Evolutionary conservation across 345 rosid genomes (phyloP).

Genomic region (Triadica sebifera): DNA sequence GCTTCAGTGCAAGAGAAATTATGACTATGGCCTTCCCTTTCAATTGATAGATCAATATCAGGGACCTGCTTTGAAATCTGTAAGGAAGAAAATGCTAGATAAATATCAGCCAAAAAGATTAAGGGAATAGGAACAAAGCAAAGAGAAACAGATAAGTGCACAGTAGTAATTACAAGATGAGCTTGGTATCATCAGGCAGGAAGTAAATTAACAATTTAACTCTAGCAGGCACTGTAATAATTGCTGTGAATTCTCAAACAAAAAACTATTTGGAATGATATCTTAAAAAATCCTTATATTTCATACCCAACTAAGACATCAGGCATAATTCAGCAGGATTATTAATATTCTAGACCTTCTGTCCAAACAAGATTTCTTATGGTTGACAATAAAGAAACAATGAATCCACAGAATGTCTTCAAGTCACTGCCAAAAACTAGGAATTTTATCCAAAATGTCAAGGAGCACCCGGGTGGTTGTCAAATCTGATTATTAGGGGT

Average conservation of each 20-base stretch:
- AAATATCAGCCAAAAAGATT: neutral
- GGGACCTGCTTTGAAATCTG: conserved; percentile 14
- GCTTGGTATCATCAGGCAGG: too few relatives aligned
- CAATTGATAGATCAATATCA: conserved; percentile 49
- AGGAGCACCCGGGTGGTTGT: neutral
- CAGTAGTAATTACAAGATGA: neutral
- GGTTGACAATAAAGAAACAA: neutral
- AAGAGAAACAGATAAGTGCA: neutral
- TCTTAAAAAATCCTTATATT: neutral
- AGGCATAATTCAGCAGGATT: neutral
- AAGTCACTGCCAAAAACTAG: neutral
- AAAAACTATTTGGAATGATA: neutral
- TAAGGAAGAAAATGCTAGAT: neutral
- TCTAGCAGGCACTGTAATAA: neutral
- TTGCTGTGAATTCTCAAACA: neutral
- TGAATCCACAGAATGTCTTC: neutral
- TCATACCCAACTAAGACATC: neutral
- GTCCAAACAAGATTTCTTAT: neutral
- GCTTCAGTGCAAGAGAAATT: conserved; percentile 70
- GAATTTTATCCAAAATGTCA: neutral
- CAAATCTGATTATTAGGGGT: neutral
- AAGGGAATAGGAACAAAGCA: neutral
- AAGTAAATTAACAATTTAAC: neutral
- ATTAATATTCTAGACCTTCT: neutral
- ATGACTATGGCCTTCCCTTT: conserved; percentile 79